These are phyloP conservation scores for Geotrichum citri-aurantii DNA, from an alignment of 1,139 yeast genomes.

Conservation along the genomic window DNA sequence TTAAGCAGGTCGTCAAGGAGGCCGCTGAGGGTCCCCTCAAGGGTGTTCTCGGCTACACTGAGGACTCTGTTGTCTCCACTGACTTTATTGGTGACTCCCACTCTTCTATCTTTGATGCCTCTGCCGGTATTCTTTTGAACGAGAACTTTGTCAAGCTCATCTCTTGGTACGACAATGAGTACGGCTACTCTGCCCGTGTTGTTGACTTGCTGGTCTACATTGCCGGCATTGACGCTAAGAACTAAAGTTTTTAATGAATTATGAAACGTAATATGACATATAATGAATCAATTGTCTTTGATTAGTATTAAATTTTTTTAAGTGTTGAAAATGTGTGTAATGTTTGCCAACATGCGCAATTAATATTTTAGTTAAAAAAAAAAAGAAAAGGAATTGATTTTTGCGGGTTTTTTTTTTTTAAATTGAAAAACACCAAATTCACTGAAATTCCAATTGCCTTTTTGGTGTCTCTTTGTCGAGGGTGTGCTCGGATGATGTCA, in stretches of 20 bases:
- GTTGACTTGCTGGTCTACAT: slow-evolving; percentile 76
- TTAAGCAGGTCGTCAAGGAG: slow-evolving; percentile 63
- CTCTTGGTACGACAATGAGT: slow-evolving; percentile 89
- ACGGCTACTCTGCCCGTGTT: slow-evolving; percentile 88
- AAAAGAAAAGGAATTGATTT: too few species aligned
- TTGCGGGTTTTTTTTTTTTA: too few species aligned
- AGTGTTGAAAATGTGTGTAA: too few species aligned
- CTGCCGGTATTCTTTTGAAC: slow-evolving; percentile 79
- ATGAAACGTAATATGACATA: not conserved
- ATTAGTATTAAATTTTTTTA: not conserved
- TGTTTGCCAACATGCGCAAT: too few species aligned
- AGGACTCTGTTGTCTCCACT: slow-evolving; percentile 79
- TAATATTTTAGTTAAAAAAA: too few species aligned
- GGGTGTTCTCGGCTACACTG: slow-evolving; percentile 79
- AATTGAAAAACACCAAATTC: too few species aligned
- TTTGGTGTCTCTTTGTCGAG: too few species aligned
- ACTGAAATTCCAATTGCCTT: too few species aligned
- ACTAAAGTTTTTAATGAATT: slow-evolving; percentile 6
- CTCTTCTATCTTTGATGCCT: slow-evolving; percentile 79
- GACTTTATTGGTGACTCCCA: slow-evolving; percentile 73
- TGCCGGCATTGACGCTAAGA: slow-evolving; percentile 41
- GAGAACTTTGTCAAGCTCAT: slow-evolving; percentile 80
- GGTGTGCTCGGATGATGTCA: too few species aligned
- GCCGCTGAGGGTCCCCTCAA: slow-evolving; percentile 59
- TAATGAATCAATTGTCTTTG: not conserved